Evolutionary conservation across 805 yeast species (phyloP).

Genomic region (Soucietia sequanensis): DNA sequence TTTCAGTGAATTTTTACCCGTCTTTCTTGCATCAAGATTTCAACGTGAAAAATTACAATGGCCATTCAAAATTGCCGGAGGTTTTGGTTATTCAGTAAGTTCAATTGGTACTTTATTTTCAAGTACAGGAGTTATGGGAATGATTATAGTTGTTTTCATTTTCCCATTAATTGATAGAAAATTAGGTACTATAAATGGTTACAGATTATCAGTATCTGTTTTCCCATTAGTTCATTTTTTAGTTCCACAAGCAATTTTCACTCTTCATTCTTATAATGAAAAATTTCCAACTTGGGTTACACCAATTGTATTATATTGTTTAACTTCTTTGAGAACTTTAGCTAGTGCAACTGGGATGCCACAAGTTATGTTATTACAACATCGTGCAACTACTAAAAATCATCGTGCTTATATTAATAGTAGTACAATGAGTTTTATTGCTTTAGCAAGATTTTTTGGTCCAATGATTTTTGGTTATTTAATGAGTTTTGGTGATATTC

Average conservation of each 20-base stretch:
- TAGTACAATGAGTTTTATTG: conserved; percentile 30
- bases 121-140: conserved; percentile 36
- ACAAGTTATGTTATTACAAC: conserved; percentile 32
- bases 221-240: conserved; percentile 32
- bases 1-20: conserved; percentile 37
- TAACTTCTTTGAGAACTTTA: conserved; percentile 31
- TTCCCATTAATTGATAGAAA: conserved; percentile 34
- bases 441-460: conserved; percentile 31
- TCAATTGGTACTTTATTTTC: conserved; percentile 36
- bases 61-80: conserved; percentile 37
- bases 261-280: conserved; percentile 24
- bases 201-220: conserved; percentile 27
- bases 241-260: conserved; percentile 32
- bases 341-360: conserved; percentile 37
- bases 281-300: conserved; percentile 30
- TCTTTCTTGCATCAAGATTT: conserved; percentile 32
- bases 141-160: conserved; percentile 25
- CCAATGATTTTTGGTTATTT: conserved; percentile 34
- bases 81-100: conserved; percentile 31
- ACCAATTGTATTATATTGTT: conserved; percentile 22
- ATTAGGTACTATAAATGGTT: conserved; percentile 30
- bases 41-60: conserved; percentile 23
- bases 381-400: conserved; percentile 31
- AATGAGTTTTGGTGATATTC: conserved; percentile 30
- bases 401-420: conserved; percentile 38